These are phyloP conservation scores for Straminergon stramineum DNA, from an alignment of 225 moss, liverwort and hornwort species.

Conservation along the genomic window DNA sequence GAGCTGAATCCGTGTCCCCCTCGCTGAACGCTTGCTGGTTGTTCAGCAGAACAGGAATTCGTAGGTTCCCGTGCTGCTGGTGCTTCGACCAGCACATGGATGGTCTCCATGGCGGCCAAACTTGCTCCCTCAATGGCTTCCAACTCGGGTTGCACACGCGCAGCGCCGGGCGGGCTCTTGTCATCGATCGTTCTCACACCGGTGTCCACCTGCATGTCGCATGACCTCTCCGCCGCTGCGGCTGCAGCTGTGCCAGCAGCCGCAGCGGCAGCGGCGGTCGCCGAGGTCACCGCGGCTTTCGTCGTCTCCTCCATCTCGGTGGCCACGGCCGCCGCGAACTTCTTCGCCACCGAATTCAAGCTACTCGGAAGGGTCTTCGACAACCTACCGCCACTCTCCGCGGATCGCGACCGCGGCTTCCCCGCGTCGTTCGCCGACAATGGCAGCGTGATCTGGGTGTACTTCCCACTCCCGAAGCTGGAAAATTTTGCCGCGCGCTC, in stretches of 20 bases:
- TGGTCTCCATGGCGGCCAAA: constrained; percentile 26
- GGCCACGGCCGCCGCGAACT: background rate
- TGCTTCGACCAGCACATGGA: constrained; percentile 41
- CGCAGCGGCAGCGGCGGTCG: constrained; percentile 1
- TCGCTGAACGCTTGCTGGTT: constrained; percentile 11
- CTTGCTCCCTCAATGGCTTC: constrained; percentile 65
- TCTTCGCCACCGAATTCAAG: constrained; percentile 9
- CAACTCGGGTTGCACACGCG: constrained; percentile 40
- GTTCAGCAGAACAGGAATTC: constrained; percentile 40
- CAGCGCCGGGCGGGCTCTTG: constrained; percentile 26
- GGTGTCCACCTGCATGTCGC: constrained; percentile 25
- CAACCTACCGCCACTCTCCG: constrained; percentile 20
- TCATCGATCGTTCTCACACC: constrained; percentile 10
- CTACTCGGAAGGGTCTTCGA: background rate
- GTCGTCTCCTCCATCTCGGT: constrained; percentile 8
- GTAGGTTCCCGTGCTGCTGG: constrained; percentile 26
- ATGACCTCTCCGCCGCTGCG: constrained; percentile 19
- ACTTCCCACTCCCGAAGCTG: constrained; percentile 32
- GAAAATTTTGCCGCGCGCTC: constrained; percentile 90
- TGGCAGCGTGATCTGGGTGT: constrained; percentile 29
- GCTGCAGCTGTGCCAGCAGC: background rate
- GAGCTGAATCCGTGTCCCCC: constrained; percentile 1
- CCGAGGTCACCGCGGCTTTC: background rate
- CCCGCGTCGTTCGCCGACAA: constrained; percentile 15
- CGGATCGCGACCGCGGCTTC: constrained; percentile 21